phyloP scores from a whole-genome alignment of 1,139 yeast species.

The Diutina pseudorugosa region DNA sequence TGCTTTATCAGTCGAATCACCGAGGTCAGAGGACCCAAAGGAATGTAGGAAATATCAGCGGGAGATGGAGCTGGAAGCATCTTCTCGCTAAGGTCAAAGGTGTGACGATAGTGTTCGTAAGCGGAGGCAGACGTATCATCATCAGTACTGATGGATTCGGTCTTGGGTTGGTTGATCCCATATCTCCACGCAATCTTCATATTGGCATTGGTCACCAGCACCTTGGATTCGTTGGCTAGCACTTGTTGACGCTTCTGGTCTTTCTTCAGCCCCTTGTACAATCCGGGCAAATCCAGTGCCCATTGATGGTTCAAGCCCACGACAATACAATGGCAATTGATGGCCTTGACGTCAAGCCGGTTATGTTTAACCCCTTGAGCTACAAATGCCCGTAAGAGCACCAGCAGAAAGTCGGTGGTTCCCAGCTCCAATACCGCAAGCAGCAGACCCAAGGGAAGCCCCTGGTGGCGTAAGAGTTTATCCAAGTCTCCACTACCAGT shows the following conservation, averaged over 20 bases:
- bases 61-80: slow-evolving; percentile 55
- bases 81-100: slow-evolving; percentile 65
- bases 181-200: slow-evolving; percentile 86
- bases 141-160: slow-evolving; percentile 8
- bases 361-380: slow-evolving; percentile 73
- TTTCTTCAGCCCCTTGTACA: slow-evolving; percentile 57
- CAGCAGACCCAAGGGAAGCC: slow-evolving; percentile 69
- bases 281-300: slow-evolving; percentile 70
- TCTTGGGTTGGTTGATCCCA: slow-evolving; percentile 37
- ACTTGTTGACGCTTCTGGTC: slow-evolving; percentile 54
- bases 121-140: slow-evolving; percentile 7
- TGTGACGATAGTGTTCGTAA: slow-evolving; percentile 49
- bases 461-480: slow-evolving; percentile 65
- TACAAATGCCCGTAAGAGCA: slow-evolving; percentile 56
- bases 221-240: slow-evolving; percentile 43
- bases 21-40: slow-evolving; percentile 16
- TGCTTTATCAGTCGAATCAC: slow-evolving; percentile 29
- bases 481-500: slow-evolving; percentile 74
- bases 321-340: slow-evolving; percentile 51
- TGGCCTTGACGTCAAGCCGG: slow-evolving; percentile 24
- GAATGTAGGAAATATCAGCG: slow-evolving; percentile 46
- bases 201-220: slow-evolving; percentile 62
- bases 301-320: slow-evolving; percentile 52
- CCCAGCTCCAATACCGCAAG: slow-evolving; percentile 74
- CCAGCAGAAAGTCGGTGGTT: slow-evolving; percentile 80